Conservation (phyloP, 2,329 filamentous ascomycete species). For the Fusarium sororula region DNA sequence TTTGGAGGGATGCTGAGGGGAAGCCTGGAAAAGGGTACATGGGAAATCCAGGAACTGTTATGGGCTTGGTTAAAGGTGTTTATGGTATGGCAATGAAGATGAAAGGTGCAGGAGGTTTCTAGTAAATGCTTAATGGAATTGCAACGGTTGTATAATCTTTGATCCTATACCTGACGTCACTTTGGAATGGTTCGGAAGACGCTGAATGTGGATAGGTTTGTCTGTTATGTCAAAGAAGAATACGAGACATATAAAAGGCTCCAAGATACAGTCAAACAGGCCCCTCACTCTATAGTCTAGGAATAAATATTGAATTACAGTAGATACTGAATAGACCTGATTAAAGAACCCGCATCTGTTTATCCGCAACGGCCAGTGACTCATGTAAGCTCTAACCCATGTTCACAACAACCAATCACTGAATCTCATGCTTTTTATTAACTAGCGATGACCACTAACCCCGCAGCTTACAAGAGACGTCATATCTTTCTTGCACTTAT, state of each 20-base stretch:
- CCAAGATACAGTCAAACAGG: rapidly evolving
- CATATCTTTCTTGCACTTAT: not conserved
- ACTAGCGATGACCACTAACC: rapidly evolving
- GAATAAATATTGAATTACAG: rapidly evolving
- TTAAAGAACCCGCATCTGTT: not conserved
- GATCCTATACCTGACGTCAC: not conserved
- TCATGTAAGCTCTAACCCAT: not conserved
- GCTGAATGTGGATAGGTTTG: not conserved
- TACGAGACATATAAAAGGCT: not conserved
- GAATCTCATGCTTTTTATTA: not conserved
- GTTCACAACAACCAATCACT: not conserved
- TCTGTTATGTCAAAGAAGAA: not conserved
- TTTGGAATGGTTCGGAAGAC: not conserved
- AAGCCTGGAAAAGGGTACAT: constrained; percentile 27
- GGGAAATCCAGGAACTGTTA: constrained; percentile 26
- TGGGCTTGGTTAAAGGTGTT: constrained; percentile 19
- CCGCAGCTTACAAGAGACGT: not conserved
- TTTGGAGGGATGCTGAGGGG: constrained; percentile 28
- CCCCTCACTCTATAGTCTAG: rapidly evolving
- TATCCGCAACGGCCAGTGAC: not conserved
- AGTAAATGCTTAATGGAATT: not conserved
- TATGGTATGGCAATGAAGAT: constrained; percentile 27
- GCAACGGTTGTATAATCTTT: no score
- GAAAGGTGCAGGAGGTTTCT: constrained; percentile 14
- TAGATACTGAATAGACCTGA: not conserved